These are phyloP conservation scores for Amphicarpaea edgeworthii DNA, from an alignment of 306 rosid genomes.

Conservation along the genomic window DNA sequence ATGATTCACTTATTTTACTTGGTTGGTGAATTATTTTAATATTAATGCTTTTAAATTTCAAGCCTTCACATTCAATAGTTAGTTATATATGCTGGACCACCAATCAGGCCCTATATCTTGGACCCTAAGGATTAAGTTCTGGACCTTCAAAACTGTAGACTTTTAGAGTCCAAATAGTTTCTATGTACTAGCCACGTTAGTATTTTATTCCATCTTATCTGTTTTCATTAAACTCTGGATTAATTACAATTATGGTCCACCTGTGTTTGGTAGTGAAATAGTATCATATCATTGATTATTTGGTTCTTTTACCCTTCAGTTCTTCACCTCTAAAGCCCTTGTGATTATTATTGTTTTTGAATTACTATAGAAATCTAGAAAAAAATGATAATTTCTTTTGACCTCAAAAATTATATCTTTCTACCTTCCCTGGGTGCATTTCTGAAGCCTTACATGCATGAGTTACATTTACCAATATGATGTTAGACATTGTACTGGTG, in stretches of 20 bases:
- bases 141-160: constrained; percentile 7
- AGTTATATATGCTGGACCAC: not conserved
- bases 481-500: too few species aligned
- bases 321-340: not conserved
- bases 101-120: not conserved
- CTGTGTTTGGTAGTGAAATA: too few species aligned
- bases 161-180: constrained; percentile 7
- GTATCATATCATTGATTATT: not conserved
- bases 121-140: not conserved
- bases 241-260: not conserved
- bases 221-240: not conserved
- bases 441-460: not conserved
- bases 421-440: not conserved
- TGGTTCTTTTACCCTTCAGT: not conserved
- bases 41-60: not conserved
- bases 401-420: constrained; percentile 2
- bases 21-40: not conserved
- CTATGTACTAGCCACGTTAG: not conserved
- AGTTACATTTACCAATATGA: not conserved
- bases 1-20: not conserved
- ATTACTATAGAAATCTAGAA: not conserved
- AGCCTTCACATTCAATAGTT: not conserved
- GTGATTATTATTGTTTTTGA: not conserved
- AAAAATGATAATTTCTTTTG: not conserved
- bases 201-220: constrained; percentile 26